A percentile compares a stretch with the other conserved stretches of the same genome.
These are phyloP conservation scores for Crithidia brevicula DNA, from an alignment of 208 protist species.

Conservation along the genomic window DNA sequence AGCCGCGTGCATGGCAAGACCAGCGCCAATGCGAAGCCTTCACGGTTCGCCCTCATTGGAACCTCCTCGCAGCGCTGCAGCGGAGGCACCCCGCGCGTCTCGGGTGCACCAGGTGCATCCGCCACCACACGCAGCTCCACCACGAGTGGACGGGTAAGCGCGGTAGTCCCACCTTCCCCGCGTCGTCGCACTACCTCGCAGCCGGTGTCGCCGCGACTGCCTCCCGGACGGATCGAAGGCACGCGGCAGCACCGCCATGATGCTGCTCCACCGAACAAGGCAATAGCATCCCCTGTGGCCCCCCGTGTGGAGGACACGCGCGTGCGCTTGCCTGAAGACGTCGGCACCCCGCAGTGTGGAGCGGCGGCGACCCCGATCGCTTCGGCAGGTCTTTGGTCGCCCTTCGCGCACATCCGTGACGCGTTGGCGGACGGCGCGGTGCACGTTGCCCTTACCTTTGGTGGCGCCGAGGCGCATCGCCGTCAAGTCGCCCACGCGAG, in stretches of 20 bases:
- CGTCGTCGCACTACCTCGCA: conserved; percentile 1
- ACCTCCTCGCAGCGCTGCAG: conserved; percentile 23
- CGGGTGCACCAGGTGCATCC: conserved; percentile 2
- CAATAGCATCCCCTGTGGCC: neutral
- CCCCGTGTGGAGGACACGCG: conserved; percentile 11
- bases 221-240: neutral
- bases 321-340: conserved; percentile 1
- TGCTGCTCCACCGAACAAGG: neutral
- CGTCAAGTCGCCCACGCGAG: conserved; percentile 19
- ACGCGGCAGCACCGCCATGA: neutral
- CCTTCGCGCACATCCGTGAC: conserved; percentile 14
- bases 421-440: conserved; percentile 28
- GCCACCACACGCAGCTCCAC: conserved; percentile 15
- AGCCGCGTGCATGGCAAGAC: neutral
- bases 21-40: neutral
- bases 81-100: conserved; percentile 30
- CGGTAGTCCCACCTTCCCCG: conserved; percentile 15
- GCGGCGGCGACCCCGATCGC: neutral
- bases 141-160: conserved; percentile 3
- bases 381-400: conserved; percentile 8
- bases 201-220: conserved; percentile 1
- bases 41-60: conserved; percentile 8
- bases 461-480: conserved; percentile 31
- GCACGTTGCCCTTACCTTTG: conserved; percentile 27
- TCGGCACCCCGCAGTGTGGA: neutral